Evolutionary conservation across 2,329 filamentous ascomycete species (phyloP), one percentile per base, ranked within the genome.

Genomic region (Fusarium albidum): DNA sequence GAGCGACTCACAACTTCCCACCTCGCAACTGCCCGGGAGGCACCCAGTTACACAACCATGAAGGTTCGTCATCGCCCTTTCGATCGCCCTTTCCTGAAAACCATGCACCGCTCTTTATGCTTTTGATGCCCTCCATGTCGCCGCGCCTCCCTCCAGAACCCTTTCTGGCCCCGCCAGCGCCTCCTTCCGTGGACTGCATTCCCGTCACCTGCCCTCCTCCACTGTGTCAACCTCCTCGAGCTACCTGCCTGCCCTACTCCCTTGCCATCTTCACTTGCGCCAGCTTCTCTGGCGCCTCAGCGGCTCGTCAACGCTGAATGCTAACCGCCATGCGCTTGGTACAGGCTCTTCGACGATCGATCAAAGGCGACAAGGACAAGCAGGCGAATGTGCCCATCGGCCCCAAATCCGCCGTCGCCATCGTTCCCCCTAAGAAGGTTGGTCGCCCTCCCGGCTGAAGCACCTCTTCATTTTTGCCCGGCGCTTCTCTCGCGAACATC

Each of bases 401-500:
- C 13, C 88, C 90, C 60, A 96, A 96, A 74, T 89, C 92, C 49
- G 90, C 91, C 33, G 85, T 94, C 62, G 92, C 92, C 45, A 96
- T 96, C 69, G 85, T 95, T 21, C 92, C 93, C 46, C 93, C 93
- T 2, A 96, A 96, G 77, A 96, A 96, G 87, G 92, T 96, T 73
- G 79, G 79, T 69, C 57, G 47, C 26, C 51, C 55, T 52, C 62
- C n/a, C 32, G 37, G 39, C 44, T 51, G 46, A 26, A 41, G 44
- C 52, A 21, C 53, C 27, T 33, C 21, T 25, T 37, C 12, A 29
- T 29, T 37, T 41, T 12, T 47, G 27, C 39, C 42, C 26, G 26
- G 41, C 27, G 25, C 35, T 42, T 18, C 21, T 21, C 44, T 52
- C 44, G 39, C 45, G 59, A 56, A 50, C 54, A 34, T 58, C 47